Conservation (phyloP, 1,284 basidiomycete species). For the Cystobasidium sp. region DNA sequence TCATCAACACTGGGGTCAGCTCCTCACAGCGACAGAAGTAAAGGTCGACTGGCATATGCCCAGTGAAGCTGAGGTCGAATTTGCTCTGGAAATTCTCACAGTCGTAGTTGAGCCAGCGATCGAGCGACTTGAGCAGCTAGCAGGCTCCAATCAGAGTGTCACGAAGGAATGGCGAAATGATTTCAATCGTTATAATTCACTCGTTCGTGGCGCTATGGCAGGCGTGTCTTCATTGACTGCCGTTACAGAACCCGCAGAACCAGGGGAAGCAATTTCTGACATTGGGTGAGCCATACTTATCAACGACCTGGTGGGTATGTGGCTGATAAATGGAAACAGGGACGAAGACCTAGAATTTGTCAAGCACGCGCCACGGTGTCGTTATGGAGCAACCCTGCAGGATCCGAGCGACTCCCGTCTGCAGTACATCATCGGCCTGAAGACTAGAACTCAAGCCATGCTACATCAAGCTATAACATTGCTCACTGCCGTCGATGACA, state of each 20-base stretch:
- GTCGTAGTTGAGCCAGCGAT: conserved; percentile 70
- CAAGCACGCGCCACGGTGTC: conserved; percentile 54
- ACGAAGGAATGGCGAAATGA: conserved; percentile 82
- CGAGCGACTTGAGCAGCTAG: conserved; percentile 65
- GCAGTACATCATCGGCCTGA: conserved; percentile 67
- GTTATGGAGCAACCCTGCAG: conserved; percentile 73
- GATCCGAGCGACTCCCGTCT: conserved; percentile 78
- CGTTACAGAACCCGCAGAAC: conserved; percentile 64
- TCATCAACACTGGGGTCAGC: conserved; percentile 56
- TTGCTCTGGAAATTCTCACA: conserved; percentile 78
- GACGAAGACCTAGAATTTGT: conserved; percentile 56
- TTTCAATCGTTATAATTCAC: conserved; percentile 73
- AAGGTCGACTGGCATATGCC: conserved; percentile 89
- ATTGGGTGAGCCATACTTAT: conserved; percentile 56
- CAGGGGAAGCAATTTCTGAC: conserved; percentile 66
- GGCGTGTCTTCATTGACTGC: conserved; percentile 68
- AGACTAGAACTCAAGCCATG: conserved; percentile 71
- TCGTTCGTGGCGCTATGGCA: conserved; percentile 68
- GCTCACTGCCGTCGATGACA: conserved; percentile 61
- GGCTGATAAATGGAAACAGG: conserved; percentile 45
- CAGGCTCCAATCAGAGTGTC: conserved; percentile 49
- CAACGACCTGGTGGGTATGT: conserved; percentile 58
- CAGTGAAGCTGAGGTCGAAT: conserved; percentile 72
- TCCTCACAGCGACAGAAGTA: conserved; percentile 79
- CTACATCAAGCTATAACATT: conserved; percentile 69